phyloP scores from a whole-genome alignment of 2,329 filamentous ascomycete genomes.

The Phialophora macrospora region DNA sequence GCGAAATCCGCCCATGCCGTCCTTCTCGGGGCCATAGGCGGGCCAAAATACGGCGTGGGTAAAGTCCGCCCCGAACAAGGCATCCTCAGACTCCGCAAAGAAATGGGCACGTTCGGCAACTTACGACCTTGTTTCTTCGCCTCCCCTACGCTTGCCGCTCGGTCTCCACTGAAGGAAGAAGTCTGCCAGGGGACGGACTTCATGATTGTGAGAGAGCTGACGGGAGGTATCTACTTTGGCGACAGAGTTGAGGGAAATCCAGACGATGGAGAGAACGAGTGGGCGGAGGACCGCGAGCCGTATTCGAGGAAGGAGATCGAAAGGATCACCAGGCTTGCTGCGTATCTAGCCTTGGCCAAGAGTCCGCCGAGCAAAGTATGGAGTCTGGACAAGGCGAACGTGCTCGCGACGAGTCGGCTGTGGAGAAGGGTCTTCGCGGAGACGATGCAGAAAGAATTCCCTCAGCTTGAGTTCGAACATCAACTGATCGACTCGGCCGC shows the following conservation, averaged over 20 bases:
- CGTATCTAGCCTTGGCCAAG: slow-evolving; percentile 75
- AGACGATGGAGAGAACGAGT: slow-evolving; percentile 63
- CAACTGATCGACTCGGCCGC: slow-evolving; percentile 96
- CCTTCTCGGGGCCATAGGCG: slow-evolving; percentile 89
- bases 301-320: slow-evolving; percentile 87
- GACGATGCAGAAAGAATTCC: slow-evolving; percentile 86
- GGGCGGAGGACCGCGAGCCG: slow-evolving; percentile 80
- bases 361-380: slow-evolving; percentile 78
- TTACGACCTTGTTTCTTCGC: slow-evolving; percentile 95
- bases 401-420: slow-evolving; percentile 84
- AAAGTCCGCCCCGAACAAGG: slow-evolving; percentile 89
- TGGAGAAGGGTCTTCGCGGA: slow-evolving; percentile 89
- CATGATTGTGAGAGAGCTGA: slow-evolving; percentile 89
- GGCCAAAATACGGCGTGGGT: slow-evolving; percentile 95
- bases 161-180: slow-evolving; percentile 83
- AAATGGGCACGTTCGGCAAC: slow-evolving; percentile 93
- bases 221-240: slow-evolving; percentile 93
- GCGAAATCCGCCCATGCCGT: slow-evolving; percentile 87
- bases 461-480: slow-evolving; percentile 79
- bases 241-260: slow-evolving; percentile 77
- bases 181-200: slow-evolving; percentile 89
- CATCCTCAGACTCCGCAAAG: slow-evolving; percentile 86
- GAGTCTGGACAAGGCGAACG: slow-evolving; percentile 95
- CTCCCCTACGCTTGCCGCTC: slow-evolving; percentile 79
- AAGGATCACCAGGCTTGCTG: slow-evolving; percentile 81